A percentile compares a stretch with the other conserved stretches of the same genome.
Evolutionary conservation across 208 protist species (phyloP).

Genomic region (Crithidia brevicula): DNA sequence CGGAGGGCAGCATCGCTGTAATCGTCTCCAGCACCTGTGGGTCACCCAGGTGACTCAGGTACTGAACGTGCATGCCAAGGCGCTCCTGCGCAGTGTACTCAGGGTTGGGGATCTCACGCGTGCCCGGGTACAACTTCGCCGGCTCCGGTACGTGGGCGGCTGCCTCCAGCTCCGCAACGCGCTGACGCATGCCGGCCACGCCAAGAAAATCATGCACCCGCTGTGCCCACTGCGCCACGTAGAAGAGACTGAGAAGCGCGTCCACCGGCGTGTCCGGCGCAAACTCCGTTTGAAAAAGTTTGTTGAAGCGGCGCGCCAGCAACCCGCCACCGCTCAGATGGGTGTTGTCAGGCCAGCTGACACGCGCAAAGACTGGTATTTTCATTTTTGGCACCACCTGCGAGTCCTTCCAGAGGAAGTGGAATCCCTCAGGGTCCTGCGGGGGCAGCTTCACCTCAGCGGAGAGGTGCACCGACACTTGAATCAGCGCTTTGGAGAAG

Average conservation of each 20-base stretch:
- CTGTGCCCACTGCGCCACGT: slow-evolving; percentile 78
- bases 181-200: slow-evolving; percentile 80
- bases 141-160: slow-evolving; percentile 42
- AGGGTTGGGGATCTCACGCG: slow-evolving; percentile 89
- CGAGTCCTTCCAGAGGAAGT: slow-evolving; percentile 87
- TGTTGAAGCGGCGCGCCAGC: slow-evolving; percentile 72
- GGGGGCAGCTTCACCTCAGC: slow-evolving; percentile 92
- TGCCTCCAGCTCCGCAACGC: slow-evolving; percentile 70
- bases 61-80: slow-evolving; percentile 92
- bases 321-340: slow-evolving; percentile 69
- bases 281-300: slow-evolving; percentile 78
- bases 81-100: slow-evolving; percentile 86
- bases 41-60: slow-evolving; percentile 82
- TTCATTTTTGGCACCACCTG: slow-evolving; percentile 83
- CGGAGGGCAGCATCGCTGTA: slow-evolving; percentile 52
- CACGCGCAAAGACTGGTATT: slow-evolving; percentile 87
- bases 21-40: slow-evolving; percentile 70
- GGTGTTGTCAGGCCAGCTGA: slow-evolving; percentile 83
- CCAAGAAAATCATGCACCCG: slow-evolving; percentile 62
- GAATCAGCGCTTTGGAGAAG: slow-evolving; percentile 88
- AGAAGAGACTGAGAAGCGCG: slow-evolving; percentile 69
- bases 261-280: slow-evolving; percentile 82
- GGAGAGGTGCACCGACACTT: slow-evolving; percentile 86
- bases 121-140: slow-evolving; percentile 79
- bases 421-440: slow-evolving; percentile 84